Base-by-base conservation (phyloP, 306 rosid species). In the Quercus cerris region DNA sequence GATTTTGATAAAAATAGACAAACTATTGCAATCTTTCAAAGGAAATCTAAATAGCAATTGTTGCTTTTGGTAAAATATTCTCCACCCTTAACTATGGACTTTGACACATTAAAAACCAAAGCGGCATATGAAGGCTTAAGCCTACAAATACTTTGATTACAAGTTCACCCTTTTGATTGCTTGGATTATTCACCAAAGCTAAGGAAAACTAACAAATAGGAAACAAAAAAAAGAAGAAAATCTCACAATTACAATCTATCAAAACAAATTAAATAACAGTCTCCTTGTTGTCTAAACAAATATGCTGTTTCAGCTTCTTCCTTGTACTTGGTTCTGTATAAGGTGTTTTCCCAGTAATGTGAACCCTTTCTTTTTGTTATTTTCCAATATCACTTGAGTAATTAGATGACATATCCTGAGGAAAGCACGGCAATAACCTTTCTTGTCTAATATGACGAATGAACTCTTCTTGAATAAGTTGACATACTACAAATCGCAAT, bases 231-330 rank as follows among this genome's bases (percentile, higher is more conserved):
- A 49, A 19, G 78, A 83, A 70, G 81, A 88, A 86, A 84, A 86
- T 89, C 87, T 86, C 87, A 85, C 85, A 74, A 84, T 80, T 89
- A 76, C 86, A 89, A 89, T 56, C 88, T 82, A 86, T 86, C 81
- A 67, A 82, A 84, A 78, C 80, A 81, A 82, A 18, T 35, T 68
- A 68, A 86, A 82, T 75, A 82, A 62, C 79, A 85, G 85, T 75
- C 89, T 78, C 75, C 81, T 82, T 74, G 81, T 75, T 74, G 75
- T 83, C 94, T 87, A 86, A 83, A 87, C 81, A 55, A 55, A 67
- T 77, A 80, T 33, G 77, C 75, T 75, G 70, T 80, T 71, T 83
- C 81, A 70, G 77, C 88, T 81, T 84, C 82, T 76, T 82, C 81
- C 83, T 82, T 81, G 86, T 70, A 83, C 76, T 74, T 56, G 77